These are phyloP conservation scores for Cladosporium sphaerospermum DNA, from an alignment of 2,329 filamentous ascomycete species.

Conservation along the genomic window DNA sequence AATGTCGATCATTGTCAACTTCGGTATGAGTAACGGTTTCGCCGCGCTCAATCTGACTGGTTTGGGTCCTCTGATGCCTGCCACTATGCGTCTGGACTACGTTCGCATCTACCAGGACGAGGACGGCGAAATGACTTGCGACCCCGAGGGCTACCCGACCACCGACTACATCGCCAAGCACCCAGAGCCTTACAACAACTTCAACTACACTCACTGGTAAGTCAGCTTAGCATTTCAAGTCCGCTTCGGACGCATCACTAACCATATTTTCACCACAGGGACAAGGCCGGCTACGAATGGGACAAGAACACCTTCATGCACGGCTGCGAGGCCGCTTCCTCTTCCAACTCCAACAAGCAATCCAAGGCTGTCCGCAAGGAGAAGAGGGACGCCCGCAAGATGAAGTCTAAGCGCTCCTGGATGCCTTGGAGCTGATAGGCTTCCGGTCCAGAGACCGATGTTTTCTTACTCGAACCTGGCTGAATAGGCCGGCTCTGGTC, in stretches of 20 bases:
- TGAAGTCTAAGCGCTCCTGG: constrained; percentile 16
- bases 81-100: constrained; percentile 52
- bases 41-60: constrained; percentile 54
- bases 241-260: background rate
- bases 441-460: background rate
- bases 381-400: constrained; percentile 11
- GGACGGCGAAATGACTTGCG: constrained; percentile 47
- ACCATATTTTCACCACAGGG: background rate
- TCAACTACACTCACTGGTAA: constrained; percentile 45
- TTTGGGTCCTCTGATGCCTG: constrained; percentile 52
- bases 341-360: constrained; percentile 9
- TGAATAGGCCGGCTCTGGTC: too few relatives aligned
- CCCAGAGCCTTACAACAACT: constrained; percentile 43
- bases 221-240: background rate
- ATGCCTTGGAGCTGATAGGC: constrained; percentile 15
- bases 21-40: constrained; percentile 56
- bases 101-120: constrained; percentile 49
- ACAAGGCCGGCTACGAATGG: constrained; percentile 32
- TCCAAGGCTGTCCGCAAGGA: constrained; percentile 11
- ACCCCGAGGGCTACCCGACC: constrained; percentile 49
- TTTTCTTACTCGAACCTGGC: too few relatives aligned
- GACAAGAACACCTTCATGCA: constrained; percentile 41
- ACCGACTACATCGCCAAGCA: constrained; percentile 47
- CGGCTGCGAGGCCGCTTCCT: constrained; percentile 26
- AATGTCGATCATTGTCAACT: constrained; percentile 49